Evolutionary conservation across 768 basidiomycete species (phyloP), one percentile per base, ranked within the genome.

Genomic region (Russula dissimulans): DNA sequence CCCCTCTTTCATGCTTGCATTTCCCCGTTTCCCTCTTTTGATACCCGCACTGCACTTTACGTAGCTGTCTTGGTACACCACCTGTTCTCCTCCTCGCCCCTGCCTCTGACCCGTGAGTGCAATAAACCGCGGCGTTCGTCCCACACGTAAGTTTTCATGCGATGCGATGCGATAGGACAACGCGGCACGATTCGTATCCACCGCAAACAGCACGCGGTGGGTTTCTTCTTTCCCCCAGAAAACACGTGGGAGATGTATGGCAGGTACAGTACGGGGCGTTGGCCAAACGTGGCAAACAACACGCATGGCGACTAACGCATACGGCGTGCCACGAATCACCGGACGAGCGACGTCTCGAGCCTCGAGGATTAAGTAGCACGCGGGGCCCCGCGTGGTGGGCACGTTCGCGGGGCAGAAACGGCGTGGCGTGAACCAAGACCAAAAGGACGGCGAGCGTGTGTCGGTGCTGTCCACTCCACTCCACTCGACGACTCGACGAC

Each of bases 1-100:
- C 49, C 34, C 60, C 54, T 31, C 58, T 53, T 60, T 39, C 67
- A 57, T 62, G 60, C 58, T 54, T 56, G 61, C 61, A 62, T 57
- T 47, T 29, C 11, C 34, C 38, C 18, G 7, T 26, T 56, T 26
- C 3, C 49, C 49, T 45, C 44, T 55, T 55, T 51, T 17, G 45
- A 57, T 57, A 57, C 60, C 60, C 56, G 56, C 61, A 65, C 56
- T 58, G 54, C 60, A 63, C 67, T 34, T 58, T 59, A 57, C 65
- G 63, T 65, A 58, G 56, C 54, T 53, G 55, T 60, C 53, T 43
- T 56, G 56, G 60, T 61, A 57, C 60, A 32, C 39, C 54, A 56
- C 55, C 48, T 61, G 55, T 54, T 46, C 49, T 42, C 49, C 22
- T 46, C 55, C 44, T 50, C 60, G 49, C 48, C 48, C 18, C 18